These are phyloP conservation scores for Chalciporus sphaerocephalus DNA, from an alignment of 768 basidiomycete species.

Conservation along the genomic window DNA sequence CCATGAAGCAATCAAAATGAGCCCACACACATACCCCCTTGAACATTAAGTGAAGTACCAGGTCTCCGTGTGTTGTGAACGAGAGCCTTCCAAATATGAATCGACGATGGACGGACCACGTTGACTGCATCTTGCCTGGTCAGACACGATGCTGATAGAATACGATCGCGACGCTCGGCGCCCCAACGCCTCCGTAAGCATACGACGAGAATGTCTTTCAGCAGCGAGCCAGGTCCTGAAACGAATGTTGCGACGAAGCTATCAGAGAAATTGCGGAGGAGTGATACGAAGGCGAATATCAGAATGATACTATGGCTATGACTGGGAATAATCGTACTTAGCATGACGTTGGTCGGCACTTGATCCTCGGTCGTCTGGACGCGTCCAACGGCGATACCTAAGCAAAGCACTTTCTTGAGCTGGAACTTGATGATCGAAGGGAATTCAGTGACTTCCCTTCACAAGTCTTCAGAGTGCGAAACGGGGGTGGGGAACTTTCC, in stretches of 20 bases:
- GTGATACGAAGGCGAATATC: too few relatives aligned
- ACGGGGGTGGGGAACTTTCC: conserved; percentile 99
- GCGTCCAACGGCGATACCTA: conserved; percentile 98
- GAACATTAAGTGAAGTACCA: too few relatives aligned
- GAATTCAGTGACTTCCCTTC: conserved; percentile 89
- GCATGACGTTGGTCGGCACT: conserved; percentile 95
- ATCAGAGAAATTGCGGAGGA: too few relatives aligned
- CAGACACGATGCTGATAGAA: conserved; percentile 85
- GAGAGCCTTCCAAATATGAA: conserved; percentile 97
- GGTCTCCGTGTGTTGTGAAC: conserved; percentile 93
- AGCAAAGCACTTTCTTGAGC: conserved; percentile 97
- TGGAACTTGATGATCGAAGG: conserved; percentile 99
- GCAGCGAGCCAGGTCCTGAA: too few relatives aligned
- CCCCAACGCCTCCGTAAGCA: conserved; percentile 86
- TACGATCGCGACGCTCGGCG: conserved; percentile 81
- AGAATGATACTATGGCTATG: too few relatives aligned
- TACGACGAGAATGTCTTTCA: conserved; percentile 78
- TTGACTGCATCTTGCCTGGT: conserved; percentile 91
- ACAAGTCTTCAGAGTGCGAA: conserved; percentile 85
- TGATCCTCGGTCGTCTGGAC: conserved; percentile 97
- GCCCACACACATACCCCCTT: too few relatives aligned
- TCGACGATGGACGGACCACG: conserved; percentile 82
- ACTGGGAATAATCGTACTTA: too few relatives aligned
- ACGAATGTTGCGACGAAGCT: too few relatives aligned
- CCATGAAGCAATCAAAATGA: too few relatives aligned